A percentile compares a stretch with the other conserved stretches of the same genome.
Conservation (phyloP, 2,329 filamentous ascomycete genomes). For the Aspergillus flavus region DNA sequence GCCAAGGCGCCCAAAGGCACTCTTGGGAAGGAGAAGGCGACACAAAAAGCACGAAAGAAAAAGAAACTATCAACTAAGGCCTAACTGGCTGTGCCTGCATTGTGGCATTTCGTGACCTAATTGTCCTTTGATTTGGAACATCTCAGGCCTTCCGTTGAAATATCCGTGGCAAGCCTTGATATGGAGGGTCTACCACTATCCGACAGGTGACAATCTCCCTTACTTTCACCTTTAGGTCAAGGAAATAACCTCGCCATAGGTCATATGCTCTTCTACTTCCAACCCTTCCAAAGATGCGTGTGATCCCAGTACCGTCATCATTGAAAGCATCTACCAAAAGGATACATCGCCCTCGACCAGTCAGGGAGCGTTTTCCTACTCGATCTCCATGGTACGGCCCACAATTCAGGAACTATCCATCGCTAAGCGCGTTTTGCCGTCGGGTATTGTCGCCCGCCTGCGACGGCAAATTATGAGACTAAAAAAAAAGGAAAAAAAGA, state of each 20-base stretch:
- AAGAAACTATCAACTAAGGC: neutral
- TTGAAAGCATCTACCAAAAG: neutral
- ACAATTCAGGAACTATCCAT: slow-evolving; percentile 11
- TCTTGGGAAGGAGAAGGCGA: neutral
- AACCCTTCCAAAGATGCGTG: neutral
- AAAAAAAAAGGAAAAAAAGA: neutral
- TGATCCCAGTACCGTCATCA: neutral
- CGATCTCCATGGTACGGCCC: slow-evolving; percentile 12
- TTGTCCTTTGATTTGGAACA: neutral
- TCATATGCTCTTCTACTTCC: neutral
- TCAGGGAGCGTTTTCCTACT: slow-evolving; percentile 1
- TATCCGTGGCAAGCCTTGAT: neutral
- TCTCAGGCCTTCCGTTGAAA: neutral
- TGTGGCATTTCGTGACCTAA: neutral
- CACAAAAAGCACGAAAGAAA: neutral
- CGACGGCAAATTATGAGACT: slow-evolving; percentile 12
- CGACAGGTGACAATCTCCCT: neutral
- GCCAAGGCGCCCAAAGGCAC: neutral
- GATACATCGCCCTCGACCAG: slow-evolving; percentile 6
- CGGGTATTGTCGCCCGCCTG: slow-evolving; percentile 8
- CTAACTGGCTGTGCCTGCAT: neutral
- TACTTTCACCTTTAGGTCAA: neutral
- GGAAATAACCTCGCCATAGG: neutral
- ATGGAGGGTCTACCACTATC: neutral
- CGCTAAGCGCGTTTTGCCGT: slow-evolving; percentile 21